These are phyloP conservation scores for Geotrichum fermentans DNA, from an alignment of 1,139 yeast genomes.

Conservation along the genomic window DNA sequence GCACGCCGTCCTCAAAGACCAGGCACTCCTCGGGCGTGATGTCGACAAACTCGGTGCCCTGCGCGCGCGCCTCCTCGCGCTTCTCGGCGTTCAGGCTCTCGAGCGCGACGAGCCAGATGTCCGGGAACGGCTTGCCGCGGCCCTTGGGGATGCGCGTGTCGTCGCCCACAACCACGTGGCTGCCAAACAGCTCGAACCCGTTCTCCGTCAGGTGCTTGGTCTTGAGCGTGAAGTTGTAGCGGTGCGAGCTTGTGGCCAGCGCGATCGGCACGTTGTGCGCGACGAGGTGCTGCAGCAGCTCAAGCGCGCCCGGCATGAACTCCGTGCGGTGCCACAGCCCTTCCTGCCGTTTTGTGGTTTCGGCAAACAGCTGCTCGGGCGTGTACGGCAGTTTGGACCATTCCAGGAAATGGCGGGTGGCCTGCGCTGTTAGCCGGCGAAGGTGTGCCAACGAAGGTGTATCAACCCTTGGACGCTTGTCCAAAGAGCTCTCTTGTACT, in stretches of 20 bases:
- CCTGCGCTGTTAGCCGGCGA: no score
- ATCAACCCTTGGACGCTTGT: no score
- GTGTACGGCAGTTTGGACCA: slow-evolving; percentile 64
- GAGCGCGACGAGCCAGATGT: slow-evolving; percentile 83
- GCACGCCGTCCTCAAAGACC: slow-evolving; percentile 90
- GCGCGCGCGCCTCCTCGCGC: slow-evolving; percentile 25
- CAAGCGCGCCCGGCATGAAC: slow-evolving; percentile 82
- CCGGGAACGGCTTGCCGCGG: slow-evolving; percentile 88
- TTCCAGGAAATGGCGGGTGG: slow-evolving; percentile 60
- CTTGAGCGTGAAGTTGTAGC: slow-evolving; percentile 56
- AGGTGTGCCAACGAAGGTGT: no score
- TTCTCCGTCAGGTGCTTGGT: slow-evolving; percentile 61
- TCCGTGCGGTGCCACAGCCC: slow-evolving; percentile 56
- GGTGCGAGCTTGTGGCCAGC: slow-evolving; percentile 82
- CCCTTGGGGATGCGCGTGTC: slow-evolving; percentile 76
- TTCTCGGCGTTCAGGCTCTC: slow-evolving; percentile 52
- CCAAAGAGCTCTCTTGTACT: slow-evolving; percentile 35
- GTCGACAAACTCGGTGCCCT: slow-evolving; percentile 3
- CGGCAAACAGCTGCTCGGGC: slow-evolving; percentile 53
- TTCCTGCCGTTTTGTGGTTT: slow-evolving; percentile 52
- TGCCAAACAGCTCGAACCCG: slow-evolving; percentile 54
- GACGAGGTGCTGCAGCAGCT: slow-evolving; percentile 53
- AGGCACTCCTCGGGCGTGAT: slow-evolving; percentile 59
- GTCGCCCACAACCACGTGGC: slow-evolving; percentile 80
- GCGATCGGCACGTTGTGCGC: slow-evolving; percentile 65